Evolutionary conservation across 2,329 filamentous ascomycete genomes (phyloP), one percentile per base, ranked within the genome.

Genomic region (Alternaria triticina): DNA sequence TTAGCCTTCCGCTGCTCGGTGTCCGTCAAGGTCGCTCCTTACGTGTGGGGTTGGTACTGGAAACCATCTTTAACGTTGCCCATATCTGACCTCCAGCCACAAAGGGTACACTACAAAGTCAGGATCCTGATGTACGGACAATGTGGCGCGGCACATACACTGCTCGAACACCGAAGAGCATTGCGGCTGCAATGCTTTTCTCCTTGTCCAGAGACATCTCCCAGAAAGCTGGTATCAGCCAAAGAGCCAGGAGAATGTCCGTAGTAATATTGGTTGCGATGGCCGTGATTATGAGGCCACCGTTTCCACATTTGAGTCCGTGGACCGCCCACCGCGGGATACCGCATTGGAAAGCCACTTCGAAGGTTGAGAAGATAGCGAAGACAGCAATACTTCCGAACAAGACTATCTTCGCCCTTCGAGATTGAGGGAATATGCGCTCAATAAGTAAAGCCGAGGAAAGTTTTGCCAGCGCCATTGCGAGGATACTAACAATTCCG

Each of bases 171-270:
- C 66, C 66, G 43, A 73, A 73, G 17, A 73, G 50, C 11, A 67
- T 28, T 10, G 57, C 59, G 7, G 67, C 66, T 27, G 61, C 58
- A 5, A 54, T 43, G 7, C 55, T 33, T 43, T 59, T 65, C 6
- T 55, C 59, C 27, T 57, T 64, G 22, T 69, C 57, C 22, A 74
- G 64, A 13, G 73, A 61, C 17, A 77, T 54, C 7, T 57, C 46
- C 49, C 68, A 62, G n/a, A 76, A 36, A 7, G 62, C 61, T 10
- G 74, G 73, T 3, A 76, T 44, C 43, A 77, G 66, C 71, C 73
- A 77, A 11, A 47, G 50, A 8, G 72, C 65, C 15, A 77, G 59
- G 7, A 75, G 27, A 11, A 68, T 46, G 47, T 77, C 75, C 0
- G 72, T 70, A 8, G 65, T 20, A 22, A 74, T 65, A 54, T 76